Evolutionary conservation across 805 yeast genomes (phyloP).

Genomic region (Yamadazyma akitaensis): DNA sequence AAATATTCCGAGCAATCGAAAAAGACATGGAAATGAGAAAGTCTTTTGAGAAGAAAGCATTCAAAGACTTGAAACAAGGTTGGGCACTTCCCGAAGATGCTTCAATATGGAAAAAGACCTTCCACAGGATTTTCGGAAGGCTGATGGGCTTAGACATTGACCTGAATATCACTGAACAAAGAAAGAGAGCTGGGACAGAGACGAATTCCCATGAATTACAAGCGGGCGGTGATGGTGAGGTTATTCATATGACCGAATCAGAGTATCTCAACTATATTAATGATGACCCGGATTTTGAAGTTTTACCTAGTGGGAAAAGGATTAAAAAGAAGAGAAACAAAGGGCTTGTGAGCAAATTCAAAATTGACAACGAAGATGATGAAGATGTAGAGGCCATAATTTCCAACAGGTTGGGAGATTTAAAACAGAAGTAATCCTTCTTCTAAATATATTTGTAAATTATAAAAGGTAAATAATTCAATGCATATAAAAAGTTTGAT

Average conservation of each 20-base stretch:
- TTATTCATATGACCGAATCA: slow-evolving; percentile 24
- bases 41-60: slow-evolving; percentile 70
- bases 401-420: slow-evolving; percentile 37
- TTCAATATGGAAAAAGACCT: slow-evolving; percentile 20
- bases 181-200: slow-evolving; percentile 50
- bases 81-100: slow-evolving; percentile 64
- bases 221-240: slow-evolving; percentile 42
- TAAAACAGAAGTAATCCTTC: slow-evolving; percentile 2
- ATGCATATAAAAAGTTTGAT: not conserved
- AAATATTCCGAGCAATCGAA: slow-evolving; percentile 74
- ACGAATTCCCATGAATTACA: slow-evolving; percentile 47
- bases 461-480: not conserved
- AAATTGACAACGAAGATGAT: slow-evolving; percentile 18
- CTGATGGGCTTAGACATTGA: slow-evolving; percentile 2
- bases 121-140: not conserved
- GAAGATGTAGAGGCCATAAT: slow-evolving; percentile 55
- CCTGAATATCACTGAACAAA: slow-evolving; percentile 32
- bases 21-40: slow-evolving; percentile 62
- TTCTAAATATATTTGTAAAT: not conserved
- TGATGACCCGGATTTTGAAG: slow-evolving; percentile 39
- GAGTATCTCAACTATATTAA: slow-evolving; percentile 10
- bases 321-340: slow-evolving; percentile 35
- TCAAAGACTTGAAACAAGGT: slow-evolving; percentile 69
- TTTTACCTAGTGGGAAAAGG: slow-evolving; percentile 72
- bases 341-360: slow-evolving; percentile 9